Evolutionary conservation across 352 stramenopile genomes (phyloP).

Genomic region (Globisporangium spiculum): DNA sequence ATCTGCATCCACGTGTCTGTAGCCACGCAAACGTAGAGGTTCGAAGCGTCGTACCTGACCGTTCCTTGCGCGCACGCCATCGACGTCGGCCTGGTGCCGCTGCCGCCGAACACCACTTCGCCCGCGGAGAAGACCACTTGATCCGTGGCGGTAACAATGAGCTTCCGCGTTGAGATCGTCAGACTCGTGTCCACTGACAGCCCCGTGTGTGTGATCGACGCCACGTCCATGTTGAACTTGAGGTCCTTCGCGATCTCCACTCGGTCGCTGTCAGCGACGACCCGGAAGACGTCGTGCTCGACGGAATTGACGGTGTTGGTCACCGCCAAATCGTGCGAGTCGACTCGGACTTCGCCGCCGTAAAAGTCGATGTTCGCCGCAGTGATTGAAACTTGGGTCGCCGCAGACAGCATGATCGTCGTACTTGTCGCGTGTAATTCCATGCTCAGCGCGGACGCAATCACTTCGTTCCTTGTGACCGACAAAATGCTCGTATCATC

Average conservation of each 20-base stretch:
- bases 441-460: slow-evolving; percentile 30
- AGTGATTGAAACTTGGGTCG: slow-evolving; percentile 40
- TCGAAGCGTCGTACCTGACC: slow-evolving; percentile 27
- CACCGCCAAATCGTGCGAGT: slow-evolving; percentile 42
- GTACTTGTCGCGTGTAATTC: slow-evolving; percentile 40
- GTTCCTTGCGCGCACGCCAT: slow-evolving; percentile 26
- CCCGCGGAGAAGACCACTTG: slow-evolving; percentile 15
- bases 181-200: slow-evolving; percentile 17
- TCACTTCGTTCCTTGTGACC: slow-evolving; percentile 33
- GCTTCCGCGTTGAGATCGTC: slow-evolving; percentile 38
- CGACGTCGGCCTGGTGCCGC: slow-evolving; percentile 15
- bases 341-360: slow-evolving; percentile 42
- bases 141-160: slow-evolving; percentile 22
- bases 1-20: slow-evolving; percentile 18
- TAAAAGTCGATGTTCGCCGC: slow-evolving; percentile 39
- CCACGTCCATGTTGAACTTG: slow-evolving; percentile 23
- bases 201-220: slow-evolving; percentile 29
- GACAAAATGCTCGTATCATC: slow-evolving; percentile 26
- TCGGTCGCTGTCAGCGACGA: slow-evolving; percentile 22
- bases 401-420: slow-evolving; percentile 36
- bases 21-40: slow-evolving; percentile 35
- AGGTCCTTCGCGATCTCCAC: slow-evolving; percentile 32
- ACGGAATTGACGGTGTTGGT: slow-evolving; percentile 20
- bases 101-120: slow-evolving; percentile 19
- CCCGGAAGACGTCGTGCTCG: slow-evolving; percentile 29